Percentiles rank a stretch among this genome's conserved stretches.
Evolutionary conservation across 2,329 filamentous ascomycete genomes (phyloP).

Genomic region (Fusarium dimerum): DNA sequence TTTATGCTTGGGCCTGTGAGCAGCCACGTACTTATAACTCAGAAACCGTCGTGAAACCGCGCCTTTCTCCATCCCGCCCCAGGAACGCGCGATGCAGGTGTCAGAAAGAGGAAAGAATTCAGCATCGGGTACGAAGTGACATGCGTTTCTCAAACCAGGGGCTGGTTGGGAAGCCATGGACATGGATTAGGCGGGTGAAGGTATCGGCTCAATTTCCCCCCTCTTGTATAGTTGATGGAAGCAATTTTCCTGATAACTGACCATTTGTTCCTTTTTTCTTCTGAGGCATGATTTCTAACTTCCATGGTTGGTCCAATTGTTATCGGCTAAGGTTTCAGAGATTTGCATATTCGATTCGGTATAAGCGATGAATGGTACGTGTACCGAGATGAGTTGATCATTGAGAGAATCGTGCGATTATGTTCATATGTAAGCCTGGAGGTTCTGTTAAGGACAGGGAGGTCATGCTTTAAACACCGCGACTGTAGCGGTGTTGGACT

Average conservation of each 20-base stretch:
- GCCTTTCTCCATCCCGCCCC: constrained; percentile 13
- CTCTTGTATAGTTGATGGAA: no score
- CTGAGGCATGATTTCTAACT: no score
- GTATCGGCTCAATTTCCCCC: no score
- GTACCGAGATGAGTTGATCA: no score
- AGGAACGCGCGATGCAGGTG: constrained; percentile 16
- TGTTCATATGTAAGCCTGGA: not conserved
- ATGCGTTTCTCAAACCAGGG: not conserved
- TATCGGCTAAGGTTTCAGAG: no score
- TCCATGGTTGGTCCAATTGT: no score
- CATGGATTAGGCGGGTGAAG: not conserved
- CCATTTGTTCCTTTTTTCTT: no score
- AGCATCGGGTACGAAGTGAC: constrained; percentile 1
- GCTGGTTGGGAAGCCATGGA: not conserved
- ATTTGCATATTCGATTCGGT: no score
- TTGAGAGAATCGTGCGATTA: not conserved
- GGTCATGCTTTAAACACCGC: not conserved
- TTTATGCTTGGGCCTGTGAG: constrained; percentile 1
- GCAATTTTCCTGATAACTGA: no score
- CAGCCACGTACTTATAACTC: constrained; percentile 6
- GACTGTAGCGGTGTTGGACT: not conserved
- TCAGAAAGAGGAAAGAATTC: constrained; percentile 11
- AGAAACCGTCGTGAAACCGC: constrained; percentile 25
- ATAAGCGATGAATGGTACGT: no score
- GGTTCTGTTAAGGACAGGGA: not conserved